Percentiles rank a stretch among this genome's conserved stretches.
phyloP scores from a whole-genome alignment of 2,329 filamentous ascomycete species.

The Dothidotthia symphoricarpi region DNA sequence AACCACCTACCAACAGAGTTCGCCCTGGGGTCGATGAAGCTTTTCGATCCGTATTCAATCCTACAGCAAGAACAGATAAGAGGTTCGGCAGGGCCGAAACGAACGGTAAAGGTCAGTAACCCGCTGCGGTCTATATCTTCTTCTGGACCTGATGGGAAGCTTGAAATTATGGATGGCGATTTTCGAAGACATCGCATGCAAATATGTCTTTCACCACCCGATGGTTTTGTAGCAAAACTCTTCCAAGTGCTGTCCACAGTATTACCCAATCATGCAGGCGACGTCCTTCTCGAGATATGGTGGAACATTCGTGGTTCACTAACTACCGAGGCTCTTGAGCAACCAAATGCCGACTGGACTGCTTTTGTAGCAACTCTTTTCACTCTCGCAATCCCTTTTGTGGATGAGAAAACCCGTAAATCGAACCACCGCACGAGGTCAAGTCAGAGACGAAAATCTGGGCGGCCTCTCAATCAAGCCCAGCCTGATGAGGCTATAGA shows the following conservation, averaged over 20 bases:
- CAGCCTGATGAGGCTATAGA: conserved; percentile 24
- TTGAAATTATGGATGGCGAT: conserved; percentile 37
- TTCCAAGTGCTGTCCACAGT: conserved; percentile 36
- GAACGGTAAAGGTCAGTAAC: conserved; percentile 26
- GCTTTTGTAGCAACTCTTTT: conserved; percentile 45
- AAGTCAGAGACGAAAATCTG: conserved; percentile 23
- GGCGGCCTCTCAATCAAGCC: conserved; percentile 23
- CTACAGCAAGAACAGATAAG: conserved; percentile 26
- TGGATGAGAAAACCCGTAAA: conserved; percentile 32
- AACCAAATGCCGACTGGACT: conserved; percentile 34
- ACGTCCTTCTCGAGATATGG: conserved; percentile 41
- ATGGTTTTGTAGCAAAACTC: conserved; percentile 28
- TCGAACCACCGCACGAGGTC: conserved; percentile 16
- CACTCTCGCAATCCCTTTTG: conserved; percentile 38
- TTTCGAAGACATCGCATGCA: conserved; percentile 33
- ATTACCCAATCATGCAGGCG: conserved; percentile 37
- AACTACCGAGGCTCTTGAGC: conserved; percentile 9
- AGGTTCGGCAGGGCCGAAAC: conserved; percentile 34
- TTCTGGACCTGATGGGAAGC: conserved; percentile 23
- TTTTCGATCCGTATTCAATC: conserved; percentile 38
- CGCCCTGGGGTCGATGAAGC: conserved; percentile 24
- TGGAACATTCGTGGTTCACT: conserved; percentile 37
- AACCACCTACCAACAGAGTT: conserved; percentile 34
- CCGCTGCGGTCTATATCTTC: conserved; percentile 27
- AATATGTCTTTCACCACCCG: conserved; percentile 30